A percentile compares a stretch with the other conserved stretches of the same genome.
Evolutionary conservation across 371 early-diverging fungal genomes (phyloP).

Genomic region (Rhizopus microsporus): DNA sequence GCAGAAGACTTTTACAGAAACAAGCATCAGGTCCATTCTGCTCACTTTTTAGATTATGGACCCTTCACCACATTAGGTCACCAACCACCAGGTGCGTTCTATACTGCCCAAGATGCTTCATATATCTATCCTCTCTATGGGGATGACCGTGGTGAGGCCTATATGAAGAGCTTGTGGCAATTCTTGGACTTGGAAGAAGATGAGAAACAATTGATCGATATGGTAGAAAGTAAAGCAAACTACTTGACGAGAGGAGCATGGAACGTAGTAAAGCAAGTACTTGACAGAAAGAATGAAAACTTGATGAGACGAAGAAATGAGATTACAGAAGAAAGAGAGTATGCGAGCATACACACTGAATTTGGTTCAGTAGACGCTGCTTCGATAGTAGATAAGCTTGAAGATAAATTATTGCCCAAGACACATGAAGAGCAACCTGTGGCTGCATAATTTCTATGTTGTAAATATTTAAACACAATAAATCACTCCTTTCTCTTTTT

Average conservation of each 20-base stretch:
- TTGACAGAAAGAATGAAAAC: conserved; percentile 20
- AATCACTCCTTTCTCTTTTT: not conserved
- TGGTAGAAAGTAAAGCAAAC: conserved; percentile 21
- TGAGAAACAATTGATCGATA: conserved; percentile 11
- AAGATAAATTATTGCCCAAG: conserved; percentile 3
- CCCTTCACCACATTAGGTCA: conserved; percentile 52
- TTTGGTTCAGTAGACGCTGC: conserved; percentile 37
- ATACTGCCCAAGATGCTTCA: conserved; percentile 44
- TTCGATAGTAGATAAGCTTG: conserved; percentile 22
- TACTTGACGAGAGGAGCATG: conserved; percentile 39
- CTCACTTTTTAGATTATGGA: conserved; percentile 56
- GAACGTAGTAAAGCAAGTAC: conserved; percentile 22
- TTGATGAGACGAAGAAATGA: not conserved
- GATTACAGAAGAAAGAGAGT: not conserved
- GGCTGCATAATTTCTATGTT: conserved; percentile 7
- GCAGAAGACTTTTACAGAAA: conserved; percentile 41
- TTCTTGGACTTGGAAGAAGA: conserved; percentile 54
- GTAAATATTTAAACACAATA: not conserved
- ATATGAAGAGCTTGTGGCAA: conserved; percentile 61
- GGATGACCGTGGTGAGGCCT: conserved; percentile 65
- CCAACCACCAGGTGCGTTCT: conserved; percentile 52
- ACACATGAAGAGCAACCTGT: conserved; percentile 1
- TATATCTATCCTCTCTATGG: conserved; percentile 63
- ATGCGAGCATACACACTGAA: conserved; percentile 27
- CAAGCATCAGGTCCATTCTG: conserved; percentile 44